These are phyloP conservation scores for Termitomyces sp. DNA, from an alignment of 768 basidiomycete genomes.

Conservation along the genomic window DNA sequence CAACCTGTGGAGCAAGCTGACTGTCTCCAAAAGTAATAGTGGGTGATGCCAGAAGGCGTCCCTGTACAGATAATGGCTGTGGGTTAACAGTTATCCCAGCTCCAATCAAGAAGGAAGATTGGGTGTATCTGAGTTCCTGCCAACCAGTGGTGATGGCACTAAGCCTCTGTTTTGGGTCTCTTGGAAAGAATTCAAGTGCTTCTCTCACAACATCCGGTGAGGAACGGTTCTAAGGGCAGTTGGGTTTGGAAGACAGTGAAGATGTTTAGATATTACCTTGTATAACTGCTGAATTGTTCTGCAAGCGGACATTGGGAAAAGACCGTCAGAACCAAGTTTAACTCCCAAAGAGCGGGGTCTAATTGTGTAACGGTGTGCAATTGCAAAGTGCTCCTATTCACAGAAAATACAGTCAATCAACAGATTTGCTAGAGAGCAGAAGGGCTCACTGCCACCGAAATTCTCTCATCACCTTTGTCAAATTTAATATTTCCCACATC, in stretches of 20 bases:
- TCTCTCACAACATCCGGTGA: slow-evolving; percentile 27
- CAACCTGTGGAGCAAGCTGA: slow-evolving; percentile 11
- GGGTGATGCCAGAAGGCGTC: slow-evolving; percentile 31
- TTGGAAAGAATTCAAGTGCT: slow-evolving; percentile 24
- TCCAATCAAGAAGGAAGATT: slow-evolving; percentile 37
- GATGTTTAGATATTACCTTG: slow-evolving; percentile 14
- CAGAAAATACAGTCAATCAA: background rate
- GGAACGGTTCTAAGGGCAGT: slow-evolving; percentile 21
- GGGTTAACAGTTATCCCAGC: slow-evolving; percentile 32
- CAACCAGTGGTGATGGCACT: slow-evolving; percentile 23
- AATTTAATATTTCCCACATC: slow-evolving; percentile 23
- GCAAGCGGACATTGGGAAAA: slow-evolving; percentile 26
- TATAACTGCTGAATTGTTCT: slow-evolving; percentile 25
- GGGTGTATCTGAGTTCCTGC: slow-evolving; percentile 29
- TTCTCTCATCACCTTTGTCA: slow-evolving; percentile 20
- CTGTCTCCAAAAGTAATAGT: slow-evolving; percentile 24
- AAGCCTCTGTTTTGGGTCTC: slow-evolving; percentile 19
- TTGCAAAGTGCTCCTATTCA: slow-evolving; percentile 24
- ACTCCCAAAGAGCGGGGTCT: slow-evolving; percentile 23
- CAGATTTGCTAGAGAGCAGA: background rate
- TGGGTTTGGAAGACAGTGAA: background rate
- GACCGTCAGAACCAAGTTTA: slow-evolving; percentile 19
- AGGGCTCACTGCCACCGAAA: slow-evolving; percentile 22
- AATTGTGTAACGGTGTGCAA: slow-evolving; percentile 18
- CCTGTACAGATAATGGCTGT: slow-evolving; percentile 27